Conservation (phyloP, 352 stramenopile genomes). For the Phytopythium chamaehyphon region DNA sequence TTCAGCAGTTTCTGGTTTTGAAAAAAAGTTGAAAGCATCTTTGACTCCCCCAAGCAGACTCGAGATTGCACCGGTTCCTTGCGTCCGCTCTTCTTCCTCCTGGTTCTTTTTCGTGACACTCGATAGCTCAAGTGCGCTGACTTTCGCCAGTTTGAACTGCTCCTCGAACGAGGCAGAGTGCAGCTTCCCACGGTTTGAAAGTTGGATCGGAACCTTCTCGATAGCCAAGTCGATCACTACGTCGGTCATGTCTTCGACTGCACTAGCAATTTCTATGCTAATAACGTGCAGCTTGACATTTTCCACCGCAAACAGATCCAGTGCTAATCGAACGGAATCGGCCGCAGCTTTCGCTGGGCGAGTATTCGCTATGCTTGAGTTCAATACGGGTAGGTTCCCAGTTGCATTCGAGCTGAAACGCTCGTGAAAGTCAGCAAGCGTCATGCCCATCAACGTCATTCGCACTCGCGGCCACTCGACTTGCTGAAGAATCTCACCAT, state of each 20-base stretch:
- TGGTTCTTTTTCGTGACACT: no score
- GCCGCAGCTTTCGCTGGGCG: not conserved
- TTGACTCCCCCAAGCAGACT: no score
- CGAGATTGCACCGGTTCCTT: no score
- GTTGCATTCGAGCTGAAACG: not conserved
- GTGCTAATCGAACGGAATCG: constrained; percentile 15
- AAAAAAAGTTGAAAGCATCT: no score
- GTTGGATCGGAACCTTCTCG: not conserved
- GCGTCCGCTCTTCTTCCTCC: not conserved
- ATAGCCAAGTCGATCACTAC: not conserved
- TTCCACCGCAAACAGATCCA: constrained; percentile 15
- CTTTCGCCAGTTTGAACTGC: not conserved
- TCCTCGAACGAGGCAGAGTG: not conserved
- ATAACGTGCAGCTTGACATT: constrained; percentile 16
- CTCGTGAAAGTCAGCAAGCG: constrained; percentile 7
- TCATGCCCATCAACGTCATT: constrained; percentile 18
- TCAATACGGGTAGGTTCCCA: not conserved
- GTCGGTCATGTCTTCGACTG: not conserved
- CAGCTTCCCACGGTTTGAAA: not conserved
- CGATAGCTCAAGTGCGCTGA: not conserved
- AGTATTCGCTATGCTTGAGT: not conserved
- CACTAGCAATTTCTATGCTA: not conserved
- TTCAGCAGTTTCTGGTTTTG: no score
- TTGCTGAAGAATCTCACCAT: constrained; percentile 40
- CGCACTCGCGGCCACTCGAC: constrained; percentile 27